A percentile compares a stretch with the other conserved stretches of the same genome.
Conservation (phyloP, 2,329 filamentous ascomycete genomes). For the Dactylonectria estremocensis region DNA sequence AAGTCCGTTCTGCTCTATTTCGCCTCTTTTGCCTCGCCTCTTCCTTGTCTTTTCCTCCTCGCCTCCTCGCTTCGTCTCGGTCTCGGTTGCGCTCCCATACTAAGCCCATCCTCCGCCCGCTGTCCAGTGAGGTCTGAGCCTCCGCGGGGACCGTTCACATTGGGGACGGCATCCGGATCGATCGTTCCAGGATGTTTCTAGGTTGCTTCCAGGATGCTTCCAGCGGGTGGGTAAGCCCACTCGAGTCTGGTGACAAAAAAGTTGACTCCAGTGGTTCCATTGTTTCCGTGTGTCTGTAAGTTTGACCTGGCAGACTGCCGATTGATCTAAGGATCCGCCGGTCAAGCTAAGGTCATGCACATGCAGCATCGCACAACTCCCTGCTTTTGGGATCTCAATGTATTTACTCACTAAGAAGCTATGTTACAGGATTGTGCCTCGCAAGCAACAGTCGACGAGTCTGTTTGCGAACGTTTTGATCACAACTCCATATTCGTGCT, state of each 20-base stretch:
- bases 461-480: neutral
- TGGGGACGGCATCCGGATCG: slow-evolving; percentile 16
- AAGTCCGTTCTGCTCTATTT: neutral
- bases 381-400: neutral
- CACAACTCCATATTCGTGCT: neutral
- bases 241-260: slow-evolving; percentile 14
- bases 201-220: slow-evolving; percentile 16
- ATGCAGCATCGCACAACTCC: neutral
- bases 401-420: neutral
- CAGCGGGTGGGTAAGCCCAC: slow-evolving; percentile 24
- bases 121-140: slow-evolving; percentile 6
- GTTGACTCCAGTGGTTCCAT: slow-evolving; percentile 1
- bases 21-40: neutral
- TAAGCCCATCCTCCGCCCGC: neutral
- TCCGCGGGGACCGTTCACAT: slow-evolving; percentile 17
- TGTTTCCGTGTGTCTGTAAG: neutral
- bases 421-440: neutral
- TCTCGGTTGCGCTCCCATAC: neutral
- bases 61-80: slow-evolving; percentile 6
- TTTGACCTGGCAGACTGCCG: slow-evolving; percentile 9
- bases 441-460: neutral
- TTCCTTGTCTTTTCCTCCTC: neutral
- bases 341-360: slow-evolving; percentile 4
- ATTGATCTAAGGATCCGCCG: neutral
- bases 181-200: slow-evolving; percentile 22